Evolutionary conservation across 2,329 filamentous ascomycete genomes (phyloP), one percentile per base, ranked within the genome.

Genomic region (Ophiostoma novo-ulmi): DNA sequence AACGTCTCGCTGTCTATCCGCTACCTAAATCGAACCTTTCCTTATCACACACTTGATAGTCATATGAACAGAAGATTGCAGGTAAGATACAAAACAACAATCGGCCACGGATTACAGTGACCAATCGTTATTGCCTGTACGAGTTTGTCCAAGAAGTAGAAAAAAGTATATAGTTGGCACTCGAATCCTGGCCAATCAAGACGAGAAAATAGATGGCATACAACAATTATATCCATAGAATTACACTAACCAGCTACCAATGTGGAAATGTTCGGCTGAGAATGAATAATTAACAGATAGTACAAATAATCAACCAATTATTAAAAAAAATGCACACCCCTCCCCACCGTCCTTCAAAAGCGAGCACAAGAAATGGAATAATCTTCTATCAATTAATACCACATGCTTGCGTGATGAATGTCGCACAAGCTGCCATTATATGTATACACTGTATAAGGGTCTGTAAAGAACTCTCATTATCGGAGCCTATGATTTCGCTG

Each of bases 151-250:
- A 63, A 14, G 14, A 63, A 63, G 26, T 58, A 58, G 52, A 58
- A 58, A 58, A 58, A 58, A 10, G 11, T 10, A 58, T 58, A 17
- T 22, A 10, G 52, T 58, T 22, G 22, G 26, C n/a, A 10, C 22
- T 58, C 52, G 52, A 58, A 14, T 68, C 41, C 55, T 38, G 41
- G 48, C 48, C 58, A 35, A 68, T 70, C 63, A 63, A 35, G 26
- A 35, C 10, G 58, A 35, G 11, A 63, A 31, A 11, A 63, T 63
- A 35, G 58, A 35, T 7, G n/a, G 52, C 52, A 58, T 7, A 48
- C 44, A 26, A 35, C 58, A 63, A 61, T 6, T 11, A 35, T 61
- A 35, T 61, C 55, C 55, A 61, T 58, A 11, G 10, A 58, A 58
- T 26, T 58, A 14, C 52, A 22, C 52, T 17, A 58, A 58, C 52